A percentile compares a stretch with the other conserved stretches of the same genome.
Evolutionary conservation across 75 land plant species (phyloP).

Genomic region (Cunninghamia lanceolata): DNA sequence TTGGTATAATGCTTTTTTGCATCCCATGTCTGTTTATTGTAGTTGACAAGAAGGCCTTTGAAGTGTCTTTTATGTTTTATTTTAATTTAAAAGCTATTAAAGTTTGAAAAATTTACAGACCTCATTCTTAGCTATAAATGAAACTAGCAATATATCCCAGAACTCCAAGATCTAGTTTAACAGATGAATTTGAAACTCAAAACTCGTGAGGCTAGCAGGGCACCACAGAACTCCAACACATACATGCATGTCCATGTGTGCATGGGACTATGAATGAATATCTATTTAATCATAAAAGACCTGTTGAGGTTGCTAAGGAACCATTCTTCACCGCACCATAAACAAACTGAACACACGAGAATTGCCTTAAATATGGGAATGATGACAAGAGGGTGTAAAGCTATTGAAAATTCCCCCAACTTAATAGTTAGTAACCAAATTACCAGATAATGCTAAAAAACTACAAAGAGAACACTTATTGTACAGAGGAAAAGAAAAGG

Average conservation of each 20-base stretch:
- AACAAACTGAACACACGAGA: not conserved
- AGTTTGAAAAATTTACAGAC: not conserved
- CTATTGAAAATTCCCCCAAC: not conserved
- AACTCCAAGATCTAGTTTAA: not conserved
- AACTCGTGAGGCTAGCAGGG: not conserved
- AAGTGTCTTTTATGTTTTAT: not conserved
- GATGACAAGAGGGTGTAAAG: not conserved
- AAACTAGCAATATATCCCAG: not conserved
- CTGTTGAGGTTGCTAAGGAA: not conserved
- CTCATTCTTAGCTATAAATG: not conserved
- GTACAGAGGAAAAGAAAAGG: not conserved
- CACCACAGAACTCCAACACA: not conserved
- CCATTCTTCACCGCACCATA: not conserved
- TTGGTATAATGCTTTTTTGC: slow-evolving; percentile 50
- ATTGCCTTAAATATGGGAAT: not conserved
- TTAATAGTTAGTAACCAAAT: not conserved
- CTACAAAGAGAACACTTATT: not conserved
- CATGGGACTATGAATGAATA: not conserved
- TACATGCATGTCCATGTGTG: not conserved
- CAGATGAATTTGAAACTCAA: not conserved
- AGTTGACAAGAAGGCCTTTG: not conserved
- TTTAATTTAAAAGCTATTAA: not conserved
- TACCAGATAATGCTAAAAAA: not conserved
- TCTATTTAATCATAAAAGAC: not conserved
- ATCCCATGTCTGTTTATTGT: not conserved